Evolutionary conservation across 1,139 yeast species (phyloP), one percentile per base, ranked within the genome.

Genomic region (Starmera stellimalicola): DNA sequence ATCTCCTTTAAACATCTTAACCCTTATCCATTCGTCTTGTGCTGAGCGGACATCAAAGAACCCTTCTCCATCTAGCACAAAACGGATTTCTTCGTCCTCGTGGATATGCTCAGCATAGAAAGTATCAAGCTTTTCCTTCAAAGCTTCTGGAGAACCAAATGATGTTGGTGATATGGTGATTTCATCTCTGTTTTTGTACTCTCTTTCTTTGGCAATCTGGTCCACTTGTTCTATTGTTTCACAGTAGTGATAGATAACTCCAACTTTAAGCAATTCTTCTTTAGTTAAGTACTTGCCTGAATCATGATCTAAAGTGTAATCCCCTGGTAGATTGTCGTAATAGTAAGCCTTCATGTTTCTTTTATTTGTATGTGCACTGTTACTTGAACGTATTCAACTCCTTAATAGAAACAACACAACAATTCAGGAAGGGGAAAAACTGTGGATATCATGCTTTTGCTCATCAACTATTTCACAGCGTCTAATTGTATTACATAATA

Each of bases 11-110:
- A 54, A 62, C 36, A 87, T 66, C 42, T 71, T 68, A 39, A 81
- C 70, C 41, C 97, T 71, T 38, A 91, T 69, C 98, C 98, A 91
- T 39, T 63, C 59, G 48, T 81, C 87, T 27, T 68, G 61, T 25
- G 55, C 42, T 15, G 61, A 52, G 42, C 95, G 70, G 8, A 91
- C 87, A 51, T 91, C 97, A 54, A 91, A 91, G 58, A 73, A 91
- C 0, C 98, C 97, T 40, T 77, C 83, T 8, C 98, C 98, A 18
- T 81, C 95, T 20, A 81, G 55, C 38, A 87, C 73, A 58, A 87
- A 88, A 43, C 98, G 68, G 54, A 91, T 91, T 62, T 91, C 98
- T 59, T 91, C 98, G 55, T 91, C 98, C 55, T 91, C 97, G 55
- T 91, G 98, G 44, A 84, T 66, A 57, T 91, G 98, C 55, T 91